Conservation (phyloP, 1,284 basidiomycete species). For the Pascua sp. region DNA sequence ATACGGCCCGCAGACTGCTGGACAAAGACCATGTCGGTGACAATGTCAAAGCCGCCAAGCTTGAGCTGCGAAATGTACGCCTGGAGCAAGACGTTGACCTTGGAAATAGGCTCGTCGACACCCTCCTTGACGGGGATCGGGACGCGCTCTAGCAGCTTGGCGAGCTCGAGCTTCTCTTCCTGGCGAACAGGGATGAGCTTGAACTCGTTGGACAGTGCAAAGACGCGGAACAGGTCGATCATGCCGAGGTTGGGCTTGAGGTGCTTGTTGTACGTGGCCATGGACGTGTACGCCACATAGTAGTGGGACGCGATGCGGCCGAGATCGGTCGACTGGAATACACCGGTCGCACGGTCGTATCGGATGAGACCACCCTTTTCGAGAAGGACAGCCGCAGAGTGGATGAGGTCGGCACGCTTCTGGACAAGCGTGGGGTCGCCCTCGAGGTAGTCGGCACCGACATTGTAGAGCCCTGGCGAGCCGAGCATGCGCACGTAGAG, state of each 20-base stretch:
- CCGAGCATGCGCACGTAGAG: conserved; percentile 95
- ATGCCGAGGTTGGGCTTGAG: conserved; percentile 79
- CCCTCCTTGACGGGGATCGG: conserved; percentile 97
- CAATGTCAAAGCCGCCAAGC: conserved; percentile 91
- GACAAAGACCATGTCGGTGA: conserved; percentile 97
- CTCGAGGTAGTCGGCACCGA: conserved; percentile 86
- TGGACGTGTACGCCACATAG: conserved; percentile 93
- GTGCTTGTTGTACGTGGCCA: conserved; percentile 96
- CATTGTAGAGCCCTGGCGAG: conserved; percentile 81
- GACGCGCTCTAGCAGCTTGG: conserved; percentile 89
- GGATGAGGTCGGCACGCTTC: conserved; percentile 88
- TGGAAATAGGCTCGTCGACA: conserved; percentile 92
- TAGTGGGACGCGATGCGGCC: conserved; percentile 95
- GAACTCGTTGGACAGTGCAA: conserved; percentile 96
- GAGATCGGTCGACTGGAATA: conserved; percentile 86
- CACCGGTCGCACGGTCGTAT: conserved; percentile 84
- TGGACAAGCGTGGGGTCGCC: conserved; percentile 75
- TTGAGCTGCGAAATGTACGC: conserved; percentile 94
- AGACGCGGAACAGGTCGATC: conserved; percentile 92
- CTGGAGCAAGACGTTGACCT: conserved; percentile 95
- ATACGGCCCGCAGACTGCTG: conserved; percentile 91
- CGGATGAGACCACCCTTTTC: conserved; percentile 93
- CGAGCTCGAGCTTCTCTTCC: conserved; percentile 83
- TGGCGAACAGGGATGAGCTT: conserved; percentile 82
- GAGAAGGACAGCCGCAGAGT: conserved; percentile 87